phyloP scores from a whole-genome alignment of 495 filamentous ascomycete genomes.

The Chaetomium cochliodes region DNA sequence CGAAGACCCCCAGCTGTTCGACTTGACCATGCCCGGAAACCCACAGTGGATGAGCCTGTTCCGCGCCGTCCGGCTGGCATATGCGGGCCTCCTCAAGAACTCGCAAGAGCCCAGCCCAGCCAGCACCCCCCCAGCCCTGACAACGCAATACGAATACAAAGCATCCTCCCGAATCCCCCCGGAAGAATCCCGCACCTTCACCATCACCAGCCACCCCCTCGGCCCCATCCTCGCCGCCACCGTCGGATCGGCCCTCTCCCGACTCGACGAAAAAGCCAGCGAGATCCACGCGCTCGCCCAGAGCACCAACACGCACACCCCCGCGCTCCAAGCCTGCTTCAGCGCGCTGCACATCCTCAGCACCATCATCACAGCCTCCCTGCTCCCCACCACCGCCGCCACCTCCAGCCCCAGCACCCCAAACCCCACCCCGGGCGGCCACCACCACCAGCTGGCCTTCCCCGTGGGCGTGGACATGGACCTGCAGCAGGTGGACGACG shows the following conservation, averaged over 20 bases:
- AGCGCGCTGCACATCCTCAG: constrained; percentile 23
- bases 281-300: background rate
- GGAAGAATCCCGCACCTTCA: background rate
- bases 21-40: constrained; percentile 30
- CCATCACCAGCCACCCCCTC: constrained; percentile 14
- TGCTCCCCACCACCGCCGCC: constrained; percentile 10
- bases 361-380: constrained; percentile 18
- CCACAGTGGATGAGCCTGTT: constrained; percentile 46
- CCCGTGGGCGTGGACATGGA: background rate
- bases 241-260: constrained; percentile 16
- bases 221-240: constrained; percentile 27
- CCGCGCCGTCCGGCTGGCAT: constrained; percentile 42
- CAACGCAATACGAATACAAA: background rate
- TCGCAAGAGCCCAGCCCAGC: background rate
- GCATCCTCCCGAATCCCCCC: background rate
- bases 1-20: background rate
- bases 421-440: constrained; percentile 6
- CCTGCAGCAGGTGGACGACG: background rate
- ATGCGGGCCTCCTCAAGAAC: constrained; percentile 37
- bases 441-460: constrained; percentile 1
- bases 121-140: background rate
- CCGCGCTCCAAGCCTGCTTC: constrained; percentile 26
- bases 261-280: constrained; percentile 16
- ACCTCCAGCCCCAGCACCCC: constrained; percentile 10
- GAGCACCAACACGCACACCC: background rate